Base-by-base conservation (phyloP, 2,329 filamentous ascomycete genomes). In the Fusarium pilosicola region DNA sequence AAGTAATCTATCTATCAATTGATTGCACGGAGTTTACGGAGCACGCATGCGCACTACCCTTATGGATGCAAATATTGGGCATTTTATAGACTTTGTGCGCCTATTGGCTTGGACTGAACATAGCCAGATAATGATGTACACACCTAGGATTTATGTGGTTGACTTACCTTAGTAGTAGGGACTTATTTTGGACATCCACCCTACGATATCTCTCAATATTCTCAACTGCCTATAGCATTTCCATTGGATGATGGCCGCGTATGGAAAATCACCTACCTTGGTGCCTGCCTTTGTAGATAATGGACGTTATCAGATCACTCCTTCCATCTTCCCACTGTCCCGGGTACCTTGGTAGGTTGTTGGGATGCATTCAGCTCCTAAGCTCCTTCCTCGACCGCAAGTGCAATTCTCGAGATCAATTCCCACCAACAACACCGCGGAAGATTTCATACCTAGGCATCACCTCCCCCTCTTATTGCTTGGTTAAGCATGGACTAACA, bases 1-100 rank as follows among this genome's bases (percentile, higher is more conserved):
- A 90, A 88, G 78, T 85, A 81, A 49, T 62, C 20, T 68, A 45
- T 78, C 59, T 68, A 45, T 78, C 59, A 38, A 51, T 66, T 59
- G 52, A 42, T 63, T 61, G 67, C 57, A 56, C 74, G 80, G 78
- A 79, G 79, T 80, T 80, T 57, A 44, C 49, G 73, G 72, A 70
- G 65, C 65, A 55, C 65, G 68, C 69, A 45, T 36, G n/a, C 65
- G 39, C 46, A 56, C 58, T 68, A 58, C 64, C 62, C 38, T 70
- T 38, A 39, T 44, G 46, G 57, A 52, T 63, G 62, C 68, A 60
- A 65, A 63, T 68, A 70, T 64, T 32, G 71, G 45, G 65, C 59
- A 74, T 64, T 57, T 68, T 74, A 76, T 78, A 78, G 76, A 78
- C 62, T 42, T 57, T 72, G 34, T 57, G 62, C 14, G 51, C 34